phyloP scores from a whole-genome alignment of 2,329 filamentous ascomycete genomes.

The Sodiomyces alkalinus region DNA sequence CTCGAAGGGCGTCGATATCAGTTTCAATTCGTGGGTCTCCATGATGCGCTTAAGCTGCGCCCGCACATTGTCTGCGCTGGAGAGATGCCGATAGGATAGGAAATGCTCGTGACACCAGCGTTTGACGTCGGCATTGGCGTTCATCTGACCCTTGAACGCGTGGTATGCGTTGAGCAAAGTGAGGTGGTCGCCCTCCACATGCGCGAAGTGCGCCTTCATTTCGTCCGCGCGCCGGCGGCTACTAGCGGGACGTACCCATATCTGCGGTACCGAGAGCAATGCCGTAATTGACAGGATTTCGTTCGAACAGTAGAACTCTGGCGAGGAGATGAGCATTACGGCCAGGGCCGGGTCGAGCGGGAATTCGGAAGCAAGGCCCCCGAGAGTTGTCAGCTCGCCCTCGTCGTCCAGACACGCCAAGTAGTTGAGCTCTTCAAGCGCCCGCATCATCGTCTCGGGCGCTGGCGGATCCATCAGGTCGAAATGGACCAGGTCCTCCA shows the following conservation, averaged over 20 bases:
- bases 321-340: conserved; percentile 94
- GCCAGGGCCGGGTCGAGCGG: conserved; percentile 86
- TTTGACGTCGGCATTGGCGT: conserved; percentile 53
- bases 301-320: conserved; percentile 97
- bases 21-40: conserved; percentile 77
- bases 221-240: conserved; percentile 86
- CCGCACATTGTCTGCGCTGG: conserved; percentile 88
- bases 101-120: conserved; percentile 98
- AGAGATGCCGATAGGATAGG: conserved; percentile 73
- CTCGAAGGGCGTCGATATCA: conserved; percentile 78
- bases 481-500: conserved; percentile 93
- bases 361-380: conserved; percentile 82
- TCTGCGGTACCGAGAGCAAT: conserved; percentile 82
- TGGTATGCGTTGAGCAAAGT: conserved; percentile 97
- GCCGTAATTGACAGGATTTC: conserved; percentile 93
- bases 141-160: conserved; percentile 72
- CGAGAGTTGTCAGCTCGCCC: conserved; percentile 76
- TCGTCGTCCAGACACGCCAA: conserved; percentile 93
- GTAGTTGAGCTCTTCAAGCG: conserved; percentile 94
- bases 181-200: conserved; percentile 86
- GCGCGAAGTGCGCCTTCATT: conserved; percentile 90
- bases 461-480: conserved; percentile 98
- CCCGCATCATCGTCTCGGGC: conserved; percentile 95
- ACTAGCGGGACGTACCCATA: conserved; percentile 77
- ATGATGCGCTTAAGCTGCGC: conserved; percentile 88